Percentiles rank a stretch among this genome's conserved stretches.
Evolutionary conservation across 1,139 yeast species (phyloP).

Genomic region (Nematodospora anomalae): DNA sequence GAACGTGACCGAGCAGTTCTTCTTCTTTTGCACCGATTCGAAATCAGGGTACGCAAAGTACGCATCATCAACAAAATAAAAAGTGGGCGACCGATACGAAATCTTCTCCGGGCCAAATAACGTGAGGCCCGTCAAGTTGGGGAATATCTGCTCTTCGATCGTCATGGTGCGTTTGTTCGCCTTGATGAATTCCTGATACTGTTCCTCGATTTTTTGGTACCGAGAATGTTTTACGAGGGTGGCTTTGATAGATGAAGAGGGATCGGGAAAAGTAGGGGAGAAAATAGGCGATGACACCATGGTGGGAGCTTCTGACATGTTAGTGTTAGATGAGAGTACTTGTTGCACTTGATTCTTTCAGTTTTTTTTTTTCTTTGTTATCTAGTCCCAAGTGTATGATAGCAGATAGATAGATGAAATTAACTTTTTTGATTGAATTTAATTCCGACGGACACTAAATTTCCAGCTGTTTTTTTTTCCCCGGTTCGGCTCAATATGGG

Average conservation of each 20-base stretch:
- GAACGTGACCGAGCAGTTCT: conserved; percentile 34
- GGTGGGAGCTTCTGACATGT: too few species aligned
- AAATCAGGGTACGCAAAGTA: conserved; percentile 23
- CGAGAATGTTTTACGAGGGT: conserved; percentile 3
- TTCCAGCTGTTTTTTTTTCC: too few species aligned
- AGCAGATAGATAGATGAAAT: too few species aligned
- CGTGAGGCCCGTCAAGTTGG: conserved; percentile 40
- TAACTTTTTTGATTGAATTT: too few species aligned
- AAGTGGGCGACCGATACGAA: conserved; percentile 34
- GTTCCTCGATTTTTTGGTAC: conserved; percentile 3
- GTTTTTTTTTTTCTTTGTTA: too few species aligned
- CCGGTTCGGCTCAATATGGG: too few species aligned
- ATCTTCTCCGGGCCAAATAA: conserved; percentile 38
- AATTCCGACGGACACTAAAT: too few species aligned
- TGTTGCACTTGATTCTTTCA: too few species aligned
- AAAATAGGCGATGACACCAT: too few species aligned
- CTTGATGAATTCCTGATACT: conserved; percentile 9
- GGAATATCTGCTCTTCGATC: conserved; percentile 17
- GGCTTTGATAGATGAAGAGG: conserved; percentile 3
- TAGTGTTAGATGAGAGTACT: too few species aligned
- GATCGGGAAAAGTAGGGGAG: neutral
- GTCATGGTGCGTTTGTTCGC: conserved; percentile 9
- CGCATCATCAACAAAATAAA: conserved; percentile 35
- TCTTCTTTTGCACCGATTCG: conserved; percentile 16
- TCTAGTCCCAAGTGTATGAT: too few species aligned